A percentile compares a stretch with the other conserved stretches of the same genome.
Evolutionary conservation across 2,329 filamentous ascomycete species (phyloP).

Genomic region (Atkinsonella texensis): DNA sequence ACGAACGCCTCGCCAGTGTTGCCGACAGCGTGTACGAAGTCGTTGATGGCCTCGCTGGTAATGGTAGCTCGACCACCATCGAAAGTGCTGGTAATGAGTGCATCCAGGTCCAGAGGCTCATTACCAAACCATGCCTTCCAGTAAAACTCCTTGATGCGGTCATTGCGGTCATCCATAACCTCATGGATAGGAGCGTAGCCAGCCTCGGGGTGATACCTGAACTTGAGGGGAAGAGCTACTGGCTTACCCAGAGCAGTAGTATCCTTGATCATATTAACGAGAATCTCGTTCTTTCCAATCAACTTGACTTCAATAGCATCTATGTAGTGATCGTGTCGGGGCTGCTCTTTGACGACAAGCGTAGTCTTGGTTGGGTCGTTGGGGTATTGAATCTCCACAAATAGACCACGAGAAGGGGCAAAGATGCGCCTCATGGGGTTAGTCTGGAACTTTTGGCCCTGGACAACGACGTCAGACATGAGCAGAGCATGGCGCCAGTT

Average conservation of each 20-base stretch:
- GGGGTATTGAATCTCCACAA: constrained; percentile 76
- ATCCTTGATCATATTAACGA: constrained; percentile 85
- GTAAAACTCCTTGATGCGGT: constrained; percentile 99
- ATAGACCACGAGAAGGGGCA: constrained; percentile 71
- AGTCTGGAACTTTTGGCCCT: constrained; percentile 93
- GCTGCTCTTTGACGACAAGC: constrained; percentile 79
- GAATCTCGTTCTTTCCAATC: constrained; percentile 63
- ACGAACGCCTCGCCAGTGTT: constrained; percentile 98
- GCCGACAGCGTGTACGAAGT: constrained; percentile 97
- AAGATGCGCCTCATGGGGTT: constrained; percentile 93
- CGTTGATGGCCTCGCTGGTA: constrained; percentile 85
- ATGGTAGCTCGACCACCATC: constrained; percentile 81
- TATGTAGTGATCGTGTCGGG: constrained; percentile 72
- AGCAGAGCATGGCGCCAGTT: constrained; percentile 95
- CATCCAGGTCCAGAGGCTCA: constrained; percentile 71
- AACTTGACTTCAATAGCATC: constrained; percentile 81
- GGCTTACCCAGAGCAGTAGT: constrained; percentile 75
- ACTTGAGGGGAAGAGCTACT: constrained; percentile 73
- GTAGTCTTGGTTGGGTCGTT: constrained; percentile 72
- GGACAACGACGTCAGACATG: constrained; percentile 83
- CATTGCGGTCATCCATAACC: constrained; percentile 91
- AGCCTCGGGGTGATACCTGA: constrained; percentile 88
- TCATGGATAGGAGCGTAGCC: constrained; percentile 97
- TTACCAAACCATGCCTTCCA: constrained; percentile 96
- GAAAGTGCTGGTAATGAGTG: constrained; percentile 74